These are phyloP conservation scores for Calendula officinalis DNA, from an alignment of 129 eudicot genomes.

Conservation along the genomic window DNA sequence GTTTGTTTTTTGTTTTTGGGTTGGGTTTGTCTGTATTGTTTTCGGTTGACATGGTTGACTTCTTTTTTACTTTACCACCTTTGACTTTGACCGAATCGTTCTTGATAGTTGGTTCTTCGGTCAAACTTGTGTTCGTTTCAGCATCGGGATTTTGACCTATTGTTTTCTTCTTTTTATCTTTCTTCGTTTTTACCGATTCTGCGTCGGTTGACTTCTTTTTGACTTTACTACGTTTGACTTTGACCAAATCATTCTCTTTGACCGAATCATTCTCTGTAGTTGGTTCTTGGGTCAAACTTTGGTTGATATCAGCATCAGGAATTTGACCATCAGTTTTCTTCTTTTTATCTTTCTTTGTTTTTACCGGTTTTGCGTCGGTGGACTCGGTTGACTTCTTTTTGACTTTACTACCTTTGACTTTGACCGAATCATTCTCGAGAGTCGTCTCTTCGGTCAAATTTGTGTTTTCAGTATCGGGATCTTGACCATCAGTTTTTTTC, in stretches of 20 bases:
- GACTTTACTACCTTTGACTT: no score
- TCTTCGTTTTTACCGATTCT: no score
- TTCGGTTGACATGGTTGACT: neutral
- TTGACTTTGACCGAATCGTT: no score
- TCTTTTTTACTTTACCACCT: no score
- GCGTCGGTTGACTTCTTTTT: no score
- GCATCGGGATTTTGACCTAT: no score
- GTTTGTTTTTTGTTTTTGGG: constrained; percentile 32
- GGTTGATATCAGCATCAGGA: neutral
- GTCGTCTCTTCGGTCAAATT: neutral
- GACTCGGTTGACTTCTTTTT: no score
- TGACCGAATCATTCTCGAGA: neutral
- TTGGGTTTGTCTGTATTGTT: constrained; percentile 23
- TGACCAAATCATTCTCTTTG: no score
- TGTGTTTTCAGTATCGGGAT: neutral
- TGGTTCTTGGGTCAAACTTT: neutral
- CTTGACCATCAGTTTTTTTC: constrained; percentile 26
- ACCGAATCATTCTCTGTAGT: neutral
- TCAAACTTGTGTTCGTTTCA: no score
- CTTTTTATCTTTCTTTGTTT: constrained; percentile 14
- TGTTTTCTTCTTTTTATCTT: no score
- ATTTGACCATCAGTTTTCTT: constrained; percentile 27
- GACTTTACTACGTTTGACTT: neutral
- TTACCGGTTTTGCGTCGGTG: constrained; percentile 9
- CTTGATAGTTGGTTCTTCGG: no score